Evolutionary conservation across 179 eudicot species (phyloP).

Genomic region (Silene coronaria): DNA sequence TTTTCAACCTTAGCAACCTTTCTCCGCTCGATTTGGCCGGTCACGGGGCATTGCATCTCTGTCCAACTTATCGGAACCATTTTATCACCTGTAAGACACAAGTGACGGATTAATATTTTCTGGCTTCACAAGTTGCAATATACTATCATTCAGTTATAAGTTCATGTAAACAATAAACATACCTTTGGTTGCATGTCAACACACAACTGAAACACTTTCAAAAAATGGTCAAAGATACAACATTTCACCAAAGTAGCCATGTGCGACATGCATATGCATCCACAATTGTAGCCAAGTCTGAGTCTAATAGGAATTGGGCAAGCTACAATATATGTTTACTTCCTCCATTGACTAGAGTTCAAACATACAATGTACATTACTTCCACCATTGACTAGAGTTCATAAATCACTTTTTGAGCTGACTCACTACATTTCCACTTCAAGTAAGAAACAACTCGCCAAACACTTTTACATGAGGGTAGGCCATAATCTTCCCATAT

Average conservation of each 20-base stretch:
- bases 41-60: slow-evolving; percentile 92
- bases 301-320: background rate
- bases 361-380: background rate
- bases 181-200: too few relatives aligned
- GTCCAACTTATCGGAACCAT: slow-evolving; percentile 99
- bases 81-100: slow-evolving; percentile 48
- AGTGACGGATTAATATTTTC: background rate
- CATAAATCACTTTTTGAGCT: background rate
- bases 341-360: background rate
- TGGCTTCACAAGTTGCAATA: background rate
- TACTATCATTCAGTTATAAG: background rate
- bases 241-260: too few relatives aligned
- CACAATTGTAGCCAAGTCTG: background rate
- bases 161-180: background rate
- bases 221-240: too few relatives aligned
- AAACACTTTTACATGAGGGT: background rate
- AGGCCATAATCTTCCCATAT: background rate
- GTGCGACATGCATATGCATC: too few relatives aligned
- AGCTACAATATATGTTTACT: background rate
- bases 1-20: slow-evolving; percentile 78
- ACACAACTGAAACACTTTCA: too few relatives aligned
- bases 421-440: background rate
- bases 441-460: background rate
- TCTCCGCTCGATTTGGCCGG: slow-evolving; percentile 88
- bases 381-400: background rate